Percentiles rank a stretch among this genome's conserved stretches.
These are phyloP conservation scores for Trichoderma atroviride DNA, from an alignment of 2,329 filamentous ascomycete species.

Conservation along the genomic window DNA sequence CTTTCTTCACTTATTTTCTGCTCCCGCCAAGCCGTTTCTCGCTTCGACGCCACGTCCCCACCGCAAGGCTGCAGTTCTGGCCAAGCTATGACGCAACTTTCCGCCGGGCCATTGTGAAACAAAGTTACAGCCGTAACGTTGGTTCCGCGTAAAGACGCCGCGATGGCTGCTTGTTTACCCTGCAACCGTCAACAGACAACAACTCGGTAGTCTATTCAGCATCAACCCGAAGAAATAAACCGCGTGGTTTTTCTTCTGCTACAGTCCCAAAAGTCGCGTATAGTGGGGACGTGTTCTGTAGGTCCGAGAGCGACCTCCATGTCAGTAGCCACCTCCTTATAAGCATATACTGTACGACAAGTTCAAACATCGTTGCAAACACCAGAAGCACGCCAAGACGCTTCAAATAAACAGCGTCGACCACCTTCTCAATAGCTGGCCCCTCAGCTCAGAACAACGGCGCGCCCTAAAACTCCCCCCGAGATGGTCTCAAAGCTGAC, in stretches of 20 bases:
- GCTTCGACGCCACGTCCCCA: conserved; percentile 20
- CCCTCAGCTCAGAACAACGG: not conserved
- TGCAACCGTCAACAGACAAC: not conserved
- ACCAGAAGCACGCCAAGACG: not conserved
- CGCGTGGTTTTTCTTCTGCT: not conserved
- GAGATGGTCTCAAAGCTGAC: not conserved
- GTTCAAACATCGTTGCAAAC: not conserved
- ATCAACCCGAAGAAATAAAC: not conserved
- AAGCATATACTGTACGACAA: not conserved
- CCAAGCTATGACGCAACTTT: conserved; percentile 26
- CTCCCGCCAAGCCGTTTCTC: conserved; percentile 8
- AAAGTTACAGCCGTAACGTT: not conserved
- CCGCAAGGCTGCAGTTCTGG: conserved; percentile 2
- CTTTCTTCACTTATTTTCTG: too few species aligned
- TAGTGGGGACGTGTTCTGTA: not conserved
- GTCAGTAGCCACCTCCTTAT: not conserved
- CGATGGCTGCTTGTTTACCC: not conserved
- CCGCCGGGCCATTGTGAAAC: conserved; percentile 21
- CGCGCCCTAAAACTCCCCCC: not conserved
- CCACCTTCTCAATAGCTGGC: not conserved
- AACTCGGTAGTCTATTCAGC: not conserved
- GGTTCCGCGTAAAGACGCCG: not conserved
- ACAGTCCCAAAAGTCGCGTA: not conserved
- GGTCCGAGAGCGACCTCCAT: not conserved
- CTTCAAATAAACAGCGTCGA: not conserved